Conservation (phyloP, 768 basidiomycete genomes). For the Megacollybia marginata region DNA sequence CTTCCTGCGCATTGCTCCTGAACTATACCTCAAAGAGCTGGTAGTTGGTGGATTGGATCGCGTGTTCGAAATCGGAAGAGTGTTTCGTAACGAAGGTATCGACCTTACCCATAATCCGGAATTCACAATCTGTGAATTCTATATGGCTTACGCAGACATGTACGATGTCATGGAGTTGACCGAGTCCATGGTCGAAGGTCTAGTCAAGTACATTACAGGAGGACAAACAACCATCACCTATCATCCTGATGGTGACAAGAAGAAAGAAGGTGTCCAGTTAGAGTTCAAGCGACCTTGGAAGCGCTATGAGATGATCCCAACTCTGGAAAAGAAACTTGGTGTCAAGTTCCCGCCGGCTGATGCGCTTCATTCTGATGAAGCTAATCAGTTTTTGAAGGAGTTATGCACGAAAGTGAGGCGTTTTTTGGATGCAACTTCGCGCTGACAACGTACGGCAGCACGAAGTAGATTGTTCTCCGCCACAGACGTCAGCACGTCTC, state of each 20-base stretch:
- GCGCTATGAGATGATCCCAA: slow-evolving; percentile 96
- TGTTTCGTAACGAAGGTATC: slow-evolving; percentile 98
- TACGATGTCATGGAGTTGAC: slow-evolving; percentile 98
- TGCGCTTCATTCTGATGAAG: slow-evolving; percentile 77
- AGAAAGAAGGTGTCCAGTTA: slow-evolving; percentile 58
- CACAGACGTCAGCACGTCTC: slow-evolving; percentile 88
- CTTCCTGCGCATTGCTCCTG: slow-evolving; percentile 95
- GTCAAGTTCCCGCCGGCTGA: slow-evolving; percentile 93
- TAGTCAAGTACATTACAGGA: slow-evolving; percentile 81
- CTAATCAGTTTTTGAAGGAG: slow-evolving; percentile 83
- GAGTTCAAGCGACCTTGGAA: slow-evolving; percentile 96
- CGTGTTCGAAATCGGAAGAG: slow-evolving; percentile 96
- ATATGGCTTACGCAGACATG: slow-evolving; percentile 99
- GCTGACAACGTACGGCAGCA: slow-evolving; percentile 41
- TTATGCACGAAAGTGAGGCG: slow-evolving; percentile 77
- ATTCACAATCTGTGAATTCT: slow-evolving; percentile 99
- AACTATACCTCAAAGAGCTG: slow-evolving; percentile 96
- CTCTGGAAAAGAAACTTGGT: slow-evolving; percentile 87
- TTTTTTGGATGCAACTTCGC: background rate
- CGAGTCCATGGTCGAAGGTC: slow-evolving; percentile 79
- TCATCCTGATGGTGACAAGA: slow-evolving; percentile 93
- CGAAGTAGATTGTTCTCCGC: slow-evolving; percentile 94
- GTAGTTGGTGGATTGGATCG: slow-evolving; percentile 96
- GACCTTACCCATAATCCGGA: slow-evolving; percentile 99
- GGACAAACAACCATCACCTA: slow-evolving; percentile 75